Evolutionary conservation across 768 basidiomycete genomes (phyloP).

Genomic region (Daedaleopsis sinensis): DNA sequence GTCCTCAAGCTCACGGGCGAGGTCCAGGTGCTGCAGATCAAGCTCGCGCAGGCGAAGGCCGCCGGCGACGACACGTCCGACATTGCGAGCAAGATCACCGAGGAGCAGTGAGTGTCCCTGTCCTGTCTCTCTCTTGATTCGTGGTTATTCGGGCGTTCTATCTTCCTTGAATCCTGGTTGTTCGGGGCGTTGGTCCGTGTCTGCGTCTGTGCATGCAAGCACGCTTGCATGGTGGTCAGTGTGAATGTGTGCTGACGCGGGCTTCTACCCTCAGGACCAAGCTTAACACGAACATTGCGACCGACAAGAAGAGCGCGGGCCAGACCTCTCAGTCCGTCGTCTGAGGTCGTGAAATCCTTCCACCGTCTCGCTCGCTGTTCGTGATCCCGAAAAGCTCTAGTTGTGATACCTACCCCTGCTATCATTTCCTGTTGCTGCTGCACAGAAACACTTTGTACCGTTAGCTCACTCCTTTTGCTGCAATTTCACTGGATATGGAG

Average conservation of each 20-base stretch:
- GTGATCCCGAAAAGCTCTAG: neutral
- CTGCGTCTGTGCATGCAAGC: too few species aligned
- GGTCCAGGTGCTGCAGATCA: constrained; percentile 39
- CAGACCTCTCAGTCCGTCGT: constrained; percentile 34
- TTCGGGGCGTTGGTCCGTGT: too few species aligned
- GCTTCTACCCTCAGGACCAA: constrained; percentile 29
- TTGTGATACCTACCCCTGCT: constrained; percentile 3
- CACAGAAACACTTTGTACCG: constrained; percentile 22
- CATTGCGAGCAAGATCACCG: constrained; percentile 30
- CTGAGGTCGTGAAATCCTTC: constrained; percentile 9
- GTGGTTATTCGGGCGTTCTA: neutral
- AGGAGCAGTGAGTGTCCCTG: constrained; percentile 30
- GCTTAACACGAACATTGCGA: constrained; percentile 40
- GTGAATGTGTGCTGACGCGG: neutral
- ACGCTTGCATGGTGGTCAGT: too few species aligned
- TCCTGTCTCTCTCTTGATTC: neutral
- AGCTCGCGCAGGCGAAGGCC: constrained; percentile 41
- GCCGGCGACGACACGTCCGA: constrained; percentile 32
- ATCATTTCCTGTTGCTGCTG: constrained; percentile 2
- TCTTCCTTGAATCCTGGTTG: too few species aligned
- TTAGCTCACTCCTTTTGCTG: constrained; percentile 17
- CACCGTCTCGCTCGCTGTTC: neutral
- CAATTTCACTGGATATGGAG: constrained; percentile 19
- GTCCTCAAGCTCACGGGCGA: constrained; percentile 45
- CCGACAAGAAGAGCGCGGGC: constrained; percentile 36